These are phyloP conservation scores for Rhodotorula sp. DNA, from an alignment of 1,284 basidiomycete species.

Conservation along the genomic window DNA sequence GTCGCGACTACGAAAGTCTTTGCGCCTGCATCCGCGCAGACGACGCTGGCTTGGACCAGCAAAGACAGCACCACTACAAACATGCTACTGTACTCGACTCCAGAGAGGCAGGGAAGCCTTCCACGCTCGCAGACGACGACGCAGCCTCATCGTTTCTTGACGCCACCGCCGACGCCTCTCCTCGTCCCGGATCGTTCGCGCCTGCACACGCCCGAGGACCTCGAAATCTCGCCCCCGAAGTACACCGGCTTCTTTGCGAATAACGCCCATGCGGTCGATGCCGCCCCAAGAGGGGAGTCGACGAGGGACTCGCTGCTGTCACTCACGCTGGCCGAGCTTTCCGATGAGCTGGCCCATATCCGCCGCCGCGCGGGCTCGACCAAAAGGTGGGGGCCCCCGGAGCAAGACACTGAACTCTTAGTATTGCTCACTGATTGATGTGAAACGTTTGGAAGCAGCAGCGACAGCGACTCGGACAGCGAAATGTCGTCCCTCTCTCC, in stretches of 20 bases:
- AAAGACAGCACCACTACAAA: no score
- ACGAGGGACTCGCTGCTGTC: slow-evolving; percentile 2
- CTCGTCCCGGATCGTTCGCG: neutral
- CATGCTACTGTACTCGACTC: neutral
- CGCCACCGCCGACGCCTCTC: slow-evolving; percentile 16
- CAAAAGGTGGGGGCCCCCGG: no score
- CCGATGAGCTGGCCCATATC: neutral
- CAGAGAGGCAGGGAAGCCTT: neutral
- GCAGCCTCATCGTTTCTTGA: neutral
- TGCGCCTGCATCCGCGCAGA: neutral
- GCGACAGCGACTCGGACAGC: no score
- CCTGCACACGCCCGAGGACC: neutral
- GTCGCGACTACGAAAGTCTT: neutral
- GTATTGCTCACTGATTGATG: no score
- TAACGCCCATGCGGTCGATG: no score
- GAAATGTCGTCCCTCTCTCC: no score
- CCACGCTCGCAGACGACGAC: neutral
- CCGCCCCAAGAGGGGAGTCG: neutral
- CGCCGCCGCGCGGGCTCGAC: neutral
- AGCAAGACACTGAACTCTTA: no score
- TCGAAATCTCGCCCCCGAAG: neutral
- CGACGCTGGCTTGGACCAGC: neutral
- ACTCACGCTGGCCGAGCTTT: slow-evolving; percentile 1
- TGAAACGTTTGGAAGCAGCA: no score
- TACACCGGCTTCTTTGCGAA: neutral